Conservation (phyloP, 108 stramenopile genomes). For the Aurantiochytrium sp. region DNA sequence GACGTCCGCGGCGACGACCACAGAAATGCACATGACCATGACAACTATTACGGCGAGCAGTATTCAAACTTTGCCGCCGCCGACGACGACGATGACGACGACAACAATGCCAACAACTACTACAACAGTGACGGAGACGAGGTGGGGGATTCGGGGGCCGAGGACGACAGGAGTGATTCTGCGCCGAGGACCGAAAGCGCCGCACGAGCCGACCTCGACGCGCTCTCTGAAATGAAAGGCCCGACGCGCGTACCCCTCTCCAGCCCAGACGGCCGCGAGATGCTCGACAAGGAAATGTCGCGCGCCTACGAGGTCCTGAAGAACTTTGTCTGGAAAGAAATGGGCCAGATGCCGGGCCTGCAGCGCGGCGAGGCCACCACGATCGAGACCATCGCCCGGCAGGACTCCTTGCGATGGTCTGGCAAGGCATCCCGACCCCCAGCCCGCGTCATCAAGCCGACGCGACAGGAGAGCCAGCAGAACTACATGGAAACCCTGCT, state of each 20-base stretch:
- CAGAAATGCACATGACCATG: no score
- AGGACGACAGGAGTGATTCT: no score
- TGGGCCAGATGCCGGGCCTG: not conserved
- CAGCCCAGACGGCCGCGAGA: not conserved
- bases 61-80: no score
- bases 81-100: not conserved
- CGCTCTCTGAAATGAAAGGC: not conserved
- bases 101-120: not conserved
- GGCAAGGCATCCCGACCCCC: not conserved
- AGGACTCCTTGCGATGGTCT: not conserved
- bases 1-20: no score
- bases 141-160: no score
- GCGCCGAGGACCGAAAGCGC: not conserved
- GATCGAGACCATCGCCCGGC: not conserved
- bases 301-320: not conserved
- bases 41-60: not conserved
- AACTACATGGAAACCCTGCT: constrained; percentile 10
- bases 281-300: not conserved
- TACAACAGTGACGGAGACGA: not conserved
- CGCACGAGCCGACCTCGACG: not conserved
- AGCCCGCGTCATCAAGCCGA: not conserved
- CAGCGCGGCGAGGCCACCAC: not conserved
- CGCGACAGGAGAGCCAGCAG: not conserved
- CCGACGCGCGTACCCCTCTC: not conserved
- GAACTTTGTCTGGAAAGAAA: not conserved